Evolutionary conservation across 1,284 basidiomycete species (phyloP), one percentile per base, ranked within the genome.

Genomic region (Uromyces viciae-fabae): DNA sequence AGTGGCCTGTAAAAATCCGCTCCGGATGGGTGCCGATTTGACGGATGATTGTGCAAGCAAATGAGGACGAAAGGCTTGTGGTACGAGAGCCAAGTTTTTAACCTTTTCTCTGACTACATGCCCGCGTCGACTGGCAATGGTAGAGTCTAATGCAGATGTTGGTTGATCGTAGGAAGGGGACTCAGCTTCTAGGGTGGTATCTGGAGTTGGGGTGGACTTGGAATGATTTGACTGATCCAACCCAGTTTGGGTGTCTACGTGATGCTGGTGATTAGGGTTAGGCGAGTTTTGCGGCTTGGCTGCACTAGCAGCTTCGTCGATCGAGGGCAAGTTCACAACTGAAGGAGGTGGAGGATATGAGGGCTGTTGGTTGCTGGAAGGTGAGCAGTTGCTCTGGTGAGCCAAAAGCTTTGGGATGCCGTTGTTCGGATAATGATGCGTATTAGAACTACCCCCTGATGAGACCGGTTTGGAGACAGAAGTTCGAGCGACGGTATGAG

Each of bases 1-100:
- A 11, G 52, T 71, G 36, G 38, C 46, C 28, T 79, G 76, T 25
- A 79, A 71, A n/a, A 79, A 79, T 1, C 77, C 66, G 22, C 68
- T 62, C 14, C 56, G 40, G 28, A 79, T 72, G n/a, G 77, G 77
- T 25, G 77, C 77, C n/a, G 77, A 79, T 46, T 72, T 79, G 58
- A 79, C 56, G 17, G 66, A 72, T 36, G 68, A 68, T 22, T 73
- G 68, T 33, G 33, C 56, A 19, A 72, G 38, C 22, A 62, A 19
- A 60, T 71, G 52, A 54, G 52, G 46, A 60, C 69, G 66, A 42
- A 71, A 71, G 52, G 54, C 56, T 60, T 79, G 77, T 46, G 77
- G 38, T 2, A 38, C 40, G 2, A 79, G 68, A 15, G 54, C 56
- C 42, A 79, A 36, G 15, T 33, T 62, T 38, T 79, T 62, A 22